phyloP scores from a whole-genome alignment of 768 basidiomycete species.

The Suillus decipiens region DNA sequence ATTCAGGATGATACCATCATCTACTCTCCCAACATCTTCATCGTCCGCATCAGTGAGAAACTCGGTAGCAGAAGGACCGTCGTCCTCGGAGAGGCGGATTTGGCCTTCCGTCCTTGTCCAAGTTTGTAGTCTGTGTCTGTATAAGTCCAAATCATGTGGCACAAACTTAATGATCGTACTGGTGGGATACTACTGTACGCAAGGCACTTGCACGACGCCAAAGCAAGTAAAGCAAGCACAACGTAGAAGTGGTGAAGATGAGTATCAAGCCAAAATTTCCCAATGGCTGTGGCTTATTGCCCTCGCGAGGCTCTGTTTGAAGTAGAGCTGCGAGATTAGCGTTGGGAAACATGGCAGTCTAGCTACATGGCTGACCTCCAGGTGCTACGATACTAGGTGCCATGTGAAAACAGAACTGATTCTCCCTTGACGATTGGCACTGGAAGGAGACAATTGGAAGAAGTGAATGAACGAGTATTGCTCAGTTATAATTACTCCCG shows the following conservation, averaged over 20 bases:
- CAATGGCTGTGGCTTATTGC: conserved; percentile 65
- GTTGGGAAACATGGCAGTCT: neutral
- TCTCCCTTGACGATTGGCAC: neutral
- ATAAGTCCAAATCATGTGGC: conserved; percentile 4
- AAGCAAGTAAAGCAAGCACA: conserved; percentile 59
- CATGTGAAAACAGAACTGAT: conserved; percentile 16
- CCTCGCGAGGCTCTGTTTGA: conserved; percentile 54
- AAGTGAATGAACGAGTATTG: neutral
- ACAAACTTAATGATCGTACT: conserved; percentile 35
- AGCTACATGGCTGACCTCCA: conserved; percentile 20
- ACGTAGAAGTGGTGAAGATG: conserved; percentile 57
- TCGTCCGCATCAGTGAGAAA: conserved; percentile 64
- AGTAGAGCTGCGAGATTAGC: conserved; percentile 6
- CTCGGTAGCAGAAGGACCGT: conserved; percentile 68
- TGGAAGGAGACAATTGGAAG: neutral
- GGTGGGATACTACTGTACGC: conserved; percentile 61
- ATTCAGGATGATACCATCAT: conserved; percentile 27
- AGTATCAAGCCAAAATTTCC: conserved; percentile 56
- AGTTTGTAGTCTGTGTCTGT: conserved; percentile 51
- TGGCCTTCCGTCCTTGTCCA: conserved; percentile 54
- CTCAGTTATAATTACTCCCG: neutral
- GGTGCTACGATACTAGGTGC: conserved; percentile 21
- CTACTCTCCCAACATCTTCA: conserved; percentile 43
- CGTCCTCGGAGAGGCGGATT: conserved; percentile 70
- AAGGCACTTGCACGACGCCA: conserved; percentile 62